phyloP scores from a whole-genome alignment of 805 yeast species.

The Ogataea populi-albae region DNA sequence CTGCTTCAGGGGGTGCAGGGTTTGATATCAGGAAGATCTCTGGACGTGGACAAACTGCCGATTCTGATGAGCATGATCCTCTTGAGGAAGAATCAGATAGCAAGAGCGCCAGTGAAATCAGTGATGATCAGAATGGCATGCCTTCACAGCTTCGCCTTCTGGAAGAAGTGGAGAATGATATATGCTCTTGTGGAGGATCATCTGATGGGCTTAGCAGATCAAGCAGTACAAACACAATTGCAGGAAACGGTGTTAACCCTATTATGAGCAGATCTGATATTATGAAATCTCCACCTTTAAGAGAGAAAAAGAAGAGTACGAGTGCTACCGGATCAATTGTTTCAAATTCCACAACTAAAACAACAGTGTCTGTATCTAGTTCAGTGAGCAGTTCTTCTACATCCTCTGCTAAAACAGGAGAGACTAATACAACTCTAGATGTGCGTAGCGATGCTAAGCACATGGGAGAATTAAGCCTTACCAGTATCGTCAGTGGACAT shows the following conservation, averaged over 20 bases:
- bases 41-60: neutral
- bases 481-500: constrained; percentile 35
- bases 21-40: neutral
- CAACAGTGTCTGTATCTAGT: constrained; percentile 12
- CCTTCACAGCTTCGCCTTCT: constrained; percentile 59
- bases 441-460: constrained; percentile 9
- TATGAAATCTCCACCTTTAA: neutral
- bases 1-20: constrained; percentile 1
- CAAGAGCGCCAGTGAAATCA: neutral
- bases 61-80: neutral
- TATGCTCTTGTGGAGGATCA: constrained; percentile 28
- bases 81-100: neutral
- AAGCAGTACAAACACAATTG: constrained; percentile 20
- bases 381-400: constrained; percentile 12
- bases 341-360: constrained; percentile 8
- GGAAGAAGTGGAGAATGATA: constrained; percentile 35
- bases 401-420: constrained; percentile 8
- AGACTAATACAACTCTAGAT: constrained; percentile 9
- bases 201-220: constrained; percentile 28
- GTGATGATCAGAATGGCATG: constrained; percentile 14
- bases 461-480: constrained; percentile 17
- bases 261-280: constrained; percentile 3
- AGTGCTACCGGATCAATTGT: constrained; percentile 16
- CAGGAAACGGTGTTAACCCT: constrained; percentile 4
- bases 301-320: constrained; percentile 10